Evolutionary conservation across 139 green algal genomes (phyloP), one percentile per base, ranked within the genome.

Genomic region (Axilococcus clingmanii): DNA sequence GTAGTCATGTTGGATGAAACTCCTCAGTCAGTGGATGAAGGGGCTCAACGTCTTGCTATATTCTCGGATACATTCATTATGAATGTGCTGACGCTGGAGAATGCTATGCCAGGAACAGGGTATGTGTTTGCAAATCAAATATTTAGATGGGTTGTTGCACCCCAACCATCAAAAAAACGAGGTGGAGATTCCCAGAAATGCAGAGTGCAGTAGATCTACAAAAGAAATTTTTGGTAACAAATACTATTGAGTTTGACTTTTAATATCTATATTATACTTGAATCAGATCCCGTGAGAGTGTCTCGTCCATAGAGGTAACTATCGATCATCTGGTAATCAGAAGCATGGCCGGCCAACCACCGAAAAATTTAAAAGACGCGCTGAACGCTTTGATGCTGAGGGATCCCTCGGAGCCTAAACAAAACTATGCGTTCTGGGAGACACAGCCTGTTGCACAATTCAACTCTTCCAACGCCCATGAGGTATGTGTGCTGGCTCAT

Each of bases 401-500:
- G 0, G 40, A 55, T 22, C 15, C 45, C 14, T 38, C 20, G 1
- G 27, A 32, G 3, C 67, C 56, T 27, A 76, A 79, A 48, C 23
- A 70, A 5, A 68, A 62, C 33, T 80, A 85, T 51, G 62, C 64
- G 4, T 97, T 97, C 57, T 97, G 89, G 89, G 86, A 86, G 41
- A 96, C 86, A 17, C 89, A 97, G 57, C 89, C 89, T 2, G 89
- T 97, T 7, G 52, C 72, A 5, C 88, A 96, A 60, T 95, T 95
- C 38, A 45, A 35, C 1, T 80, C 86, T n/a, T 54, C 65, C 23
- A 48, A 42, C 31, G 49, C 11, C 32, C 14, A 22, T 28, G 44
- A 38, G 47, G 57, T 57, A n/a, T 4, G 29, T n/a, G 19, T 15
- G 11, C n/a, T 32, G 35, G 19, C 57, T 42, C 28, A 43, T 17